These are phyloP conservation scores for Linum lewisii DNA, from an alignment of 345 rosid species.

Conservation along the genomic window DNA sequence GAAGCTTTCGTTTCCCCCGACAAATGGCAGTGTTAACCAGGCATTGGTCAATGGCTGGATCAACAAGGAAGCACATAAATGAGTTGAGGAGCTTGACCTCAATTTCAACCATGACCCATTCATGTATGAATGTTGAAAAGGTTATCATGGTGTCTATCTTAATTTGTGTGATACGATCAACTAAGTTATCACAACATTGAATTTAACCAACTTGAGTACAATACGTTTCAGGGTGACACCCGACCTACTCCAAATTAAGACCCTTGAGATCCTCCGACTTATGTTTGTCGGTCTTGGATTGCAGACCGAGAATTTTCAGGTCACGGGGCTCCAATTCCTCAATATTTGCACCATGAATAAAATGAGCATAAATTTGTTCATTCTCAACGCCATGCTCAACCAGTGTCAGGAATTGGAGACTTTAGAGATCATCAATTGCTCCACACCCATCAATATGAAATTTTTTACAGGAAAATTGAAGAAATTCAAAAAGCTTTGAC, in stretches of 20 bases:
- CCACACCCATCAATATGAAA: not conserved
- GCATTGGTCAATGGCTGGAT: too few species aligned
- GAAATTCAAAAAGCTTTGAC: not conserved
- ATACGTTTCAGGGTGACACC: not conserved
- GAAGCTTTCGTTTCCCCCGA: too few species aligned
- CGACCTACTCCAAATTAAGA: not conserved
- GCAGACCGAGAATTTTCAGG: not conserved
- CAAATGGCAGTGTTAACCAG: too few species aligned
- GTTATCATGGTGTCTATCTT: too few species aligned
- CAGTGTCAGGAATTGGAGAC: not conserved
- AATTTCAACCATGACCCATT: too few species aligned
- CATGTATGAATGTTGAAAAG: too few species aligned
- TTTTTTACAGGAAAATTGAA: not conserved
- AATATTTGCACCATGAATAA: not conserved
- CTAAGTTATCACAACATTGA: not conserved
- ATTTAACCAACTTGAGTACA: not conserved
- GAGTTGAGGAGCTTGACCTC: too few species aligned
- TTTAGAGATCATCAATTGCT: not conserved
- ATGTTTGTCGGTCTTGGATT: not conserved
- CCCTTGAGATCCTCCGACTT: not conserved
- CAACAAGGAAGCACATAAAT: too few species aligned
- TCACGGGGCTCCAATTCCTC: not conserved
- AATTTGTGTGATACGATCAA: too few species aligned
- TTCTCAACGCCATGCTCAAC: not conserved
- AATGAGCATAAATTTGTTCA: not conserved